Base-by-base conservation (phyloP, 73 alveolate genomes). In the Paramecium primaurelia region DNA sequence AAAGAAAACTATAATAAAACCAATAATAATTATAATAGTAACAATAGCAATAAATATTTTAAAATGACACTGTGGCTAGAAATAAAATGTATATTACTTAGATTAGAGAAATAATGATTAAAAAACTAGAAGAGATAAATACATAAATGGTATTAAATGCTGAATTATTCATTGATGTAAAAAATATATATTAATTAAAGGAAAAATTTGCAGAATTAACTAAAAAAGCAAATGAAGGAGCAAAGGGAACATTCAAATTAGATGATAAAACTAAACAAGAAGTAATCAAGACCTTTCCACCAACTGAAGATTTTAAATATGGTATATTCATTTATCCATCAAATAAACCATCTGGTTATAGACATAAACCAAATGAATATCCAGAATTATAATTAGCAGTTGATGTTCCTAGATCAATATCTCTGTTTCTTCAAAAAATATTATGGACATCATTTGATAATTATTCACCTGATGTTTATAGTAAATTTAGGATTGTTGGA, bases 401-500 rank as follows among this genome's bases (percentile, higher is more conserved):
- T 44, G 91, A 80, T 42, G 73, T 49, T 6, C 91, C 91, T n/a
- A 80, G 91, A 44, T 49, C 49, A 18, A 80, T 80, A 18, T 38
- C 91, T 44, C 18, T 80, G 54, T 80, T 45, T 12, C 32, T 80
- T 45, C 30, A 80, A 47, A 80, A 80, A 49, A 44, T 80, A 1
- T 42, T 45, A 80, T 80, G 75, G 71, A 80, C 91, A 4, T 80
- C 91, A 14, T 80, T 42, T 44, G 91, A 80, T 80, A 45, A 80
- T 45, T 80, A 45, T 88, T 18, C 80, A 92, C 69, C 93, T 95
- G 97, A 92, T 93, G 20, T 64, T 94, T 45, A 86, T 59, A 95
- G 95, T 9, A 89, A 69, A 60, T 95, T 94, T 85, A 69, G 93
- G 10, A 92, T 94, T n/a, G 95, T 96, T 30, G 98, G 98, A 25